These are phyloP conservation scores for Rhypophila decipiens DNA, from an alignment of 495 filamentous ascomycete species.

Conservation along the genomic window DNA sequence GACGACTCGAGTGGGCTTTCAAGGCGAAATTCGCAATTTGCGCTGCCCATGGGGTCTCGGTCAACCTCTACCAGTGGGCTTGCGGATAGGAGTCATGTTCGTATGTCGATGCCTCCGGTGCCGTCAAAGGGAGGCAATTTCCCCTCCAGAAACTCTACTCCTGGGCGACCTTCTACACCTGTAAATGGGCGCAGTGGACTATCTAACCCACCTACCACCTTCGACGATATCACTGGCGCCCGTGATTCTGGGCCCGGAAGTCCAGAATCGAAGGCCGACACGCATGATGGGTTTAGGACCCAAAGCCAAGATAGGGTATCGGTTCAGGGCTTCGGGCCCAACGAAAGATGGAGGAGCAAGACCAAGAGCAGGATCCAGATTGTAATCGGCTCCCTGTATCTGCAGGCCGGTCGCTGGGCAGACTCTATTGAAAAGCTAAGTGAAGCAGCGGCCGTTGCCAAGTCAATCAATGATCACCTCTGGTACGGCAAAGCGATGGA, in stretches of 20 bases:
- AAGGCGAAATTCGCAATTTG: conserved; percentile 51
- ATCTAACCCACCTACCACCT: conserved; percentile 58
- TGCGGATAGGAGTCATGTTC: conserved; percentile 43
- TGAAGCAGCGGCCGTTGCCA: conserved; percentile 71
- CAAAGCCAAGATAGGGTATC: conserved; percentile 71
- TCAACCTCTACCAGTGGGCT: conserved; percentile 44
- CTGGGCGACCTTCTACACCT: conserved; percentile 48
- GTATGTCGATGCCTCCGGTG: conserved; percentile 74
- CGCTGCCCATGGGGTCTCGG: conserved; percentile 32
- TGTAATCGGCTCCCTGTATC: conserved; percentile 76
- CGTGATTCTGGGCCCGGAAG: conserved; percentile 20
- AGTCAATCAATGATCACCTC: conserved; percentile 78
- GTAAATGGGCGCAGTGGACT: conserved; percentile 36
- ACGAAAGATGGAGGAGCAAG: conserved; percentile 73
- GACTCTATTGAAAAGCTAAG: conserved; percentile 82
- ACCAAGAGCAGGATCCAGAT: conserved; percentile 76
- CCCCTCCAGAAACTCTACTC: conserved; percentile 38
- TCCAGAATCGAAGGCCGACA: conserved; percentile 27
- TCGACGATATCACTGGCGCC: conserved; percentile 59
- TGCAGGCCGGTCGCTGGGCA: conserved; percentile 81
- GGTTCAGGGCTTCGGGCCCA: conserved; percentile 77
- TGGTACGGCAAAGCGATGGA: conserved; percentile 97
- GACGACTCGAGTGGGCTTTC: conserved; percentile 28
- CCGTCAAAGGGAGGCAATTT: conserved; percentile 31
- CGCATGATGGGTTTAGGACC: conserved; percentile 32